Evolutionary conservation across 345 rosid genomes (phyloP).

Genomic region (Lepidium didymum): DNA sequence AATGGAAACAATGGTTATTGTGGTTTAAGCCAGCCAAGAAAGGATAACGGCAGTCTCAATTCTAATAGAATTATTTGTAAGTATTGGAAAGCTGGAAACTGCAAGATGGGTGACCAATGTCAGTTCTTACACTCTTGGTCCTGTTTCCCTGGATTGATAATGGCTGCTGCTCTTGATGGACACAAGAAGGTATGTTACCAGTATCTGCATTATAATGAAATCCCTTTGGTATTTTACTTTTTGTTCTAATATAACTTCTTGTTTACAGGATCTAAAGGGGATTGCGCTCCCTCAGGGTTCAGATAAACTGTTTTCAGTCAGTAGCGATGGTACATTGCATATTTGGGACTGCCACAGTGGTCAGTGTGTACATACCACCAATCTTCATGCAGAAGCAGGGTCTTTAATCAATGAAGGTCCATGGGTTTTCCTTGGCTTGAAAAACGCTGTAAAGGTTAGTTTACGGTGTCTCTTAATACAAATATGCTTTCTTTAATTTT

Average conservation of each 20-base stretch:
- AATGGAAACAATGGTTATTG: neutral
- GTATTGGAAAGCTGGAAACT: constrained; percentile 26
- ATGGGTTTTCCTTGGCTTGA: constrained; percentile 62
- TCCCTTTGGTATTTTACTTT: neutral
- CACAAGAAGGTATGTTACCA: constrained; percentile 20
- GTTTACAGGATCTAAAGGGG: constrained; percentile 37
- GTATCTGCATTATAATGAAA: neutral
- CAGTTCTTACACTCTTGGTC: constrained; percentile 29
- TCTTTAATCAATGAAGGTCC: constrained; percentile 46
- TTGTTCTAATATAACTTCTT: neutral
- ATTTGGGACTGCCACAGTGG: constrained; percentile 60
- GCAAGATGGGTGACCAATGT: constrained; percentile 27
- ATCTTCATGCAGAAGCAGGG: constrained; percentile 42
- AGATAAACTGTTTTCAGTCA: constrained; percentile 50
- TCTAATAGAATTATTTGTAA: constrained; percentile 1
- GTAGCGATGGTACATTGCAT: constrained; percentile 39
- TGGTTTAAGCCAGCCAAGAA: neutral
- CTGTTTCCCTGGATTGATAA: constrained; percentile 15
- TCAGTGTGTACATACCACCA: constrained; percentile 24
- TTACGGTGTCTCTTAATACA: neutral
- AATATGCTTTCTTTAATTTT: neutral
- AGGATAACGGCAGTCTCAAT: constrained; percentile 3
- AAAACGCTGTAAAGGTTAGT: constrained; percentile 44
- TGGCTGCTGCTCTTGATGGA: constrained; percentile 29
- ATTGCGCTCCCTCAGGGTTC: constrained; percentile 44